Percentiles rank a stretch among this genome's conserved stretches.
phyloP scores from a whole-genome alignment of 495 filamentous ascomycete species.

The Neurospora tetrasperma region DNA sequence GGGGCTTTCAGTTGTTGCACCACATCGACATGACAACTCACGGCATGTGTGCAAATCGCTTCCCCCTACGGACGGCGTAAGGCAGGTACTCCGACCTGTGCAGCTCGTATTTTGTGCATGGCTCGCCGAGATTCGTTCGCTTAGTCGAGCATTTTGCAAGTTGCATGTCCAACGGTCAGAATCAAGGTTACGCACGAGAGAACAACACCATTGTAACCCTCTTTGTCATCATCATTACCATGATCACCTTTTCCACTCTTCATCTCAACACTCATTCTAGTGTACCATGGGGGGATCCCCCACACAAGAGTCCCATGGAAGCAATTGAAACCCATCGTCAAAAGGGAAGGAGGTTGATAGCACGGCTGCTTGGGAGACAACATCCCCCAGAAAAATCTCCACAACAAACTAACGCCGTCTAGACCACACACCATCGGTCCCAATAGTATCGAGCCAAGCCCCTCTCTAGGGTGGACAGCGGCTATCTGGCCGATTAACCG shows the following conservation, averaged over 20 bases:
- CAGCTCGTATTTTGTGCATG: not conserved
- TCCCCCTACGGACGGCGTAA: not conserved
- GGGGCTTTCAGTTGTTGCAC: not conserved
- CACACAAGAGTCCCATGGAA: not conserved
- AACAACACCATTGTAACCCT: not conserved
- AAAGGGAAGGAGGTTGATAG: not conserved
- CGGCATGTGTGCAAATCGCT: not conserved
- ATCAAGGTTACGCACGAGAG: not conserved
- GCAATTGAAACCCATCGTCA: not conserved
- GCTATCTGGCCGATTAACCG: not conserved
- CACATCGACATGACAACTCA: not conserved
- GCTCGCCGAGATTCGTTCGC: not conserved
- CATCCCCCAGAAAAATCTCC: not conserved
- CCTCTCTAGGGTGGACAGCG: not conserved
- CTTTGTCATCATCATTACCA: not conserved
- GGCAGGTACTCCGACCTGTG: not conserved
- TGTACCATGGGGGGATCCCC: not conserved
- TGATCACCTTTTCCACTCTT: not conserved
- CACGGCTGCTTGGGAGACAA: not conserved
- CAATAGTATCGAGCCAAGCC: not conserved
- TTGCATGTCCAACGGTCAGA: not conserved
- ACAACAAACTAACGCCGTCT: not conserved
- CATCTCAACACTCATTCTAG: not conserved
- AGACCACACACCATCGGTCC: not conserved
- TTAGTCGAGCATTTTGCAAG: not conserved